Evolutionary conservation across 2,329 filamentous ascomycete species (phyloP), one percentile per base, ranked within the genome.

Genomic region (Trichoderma arundinaceum): DNA sequence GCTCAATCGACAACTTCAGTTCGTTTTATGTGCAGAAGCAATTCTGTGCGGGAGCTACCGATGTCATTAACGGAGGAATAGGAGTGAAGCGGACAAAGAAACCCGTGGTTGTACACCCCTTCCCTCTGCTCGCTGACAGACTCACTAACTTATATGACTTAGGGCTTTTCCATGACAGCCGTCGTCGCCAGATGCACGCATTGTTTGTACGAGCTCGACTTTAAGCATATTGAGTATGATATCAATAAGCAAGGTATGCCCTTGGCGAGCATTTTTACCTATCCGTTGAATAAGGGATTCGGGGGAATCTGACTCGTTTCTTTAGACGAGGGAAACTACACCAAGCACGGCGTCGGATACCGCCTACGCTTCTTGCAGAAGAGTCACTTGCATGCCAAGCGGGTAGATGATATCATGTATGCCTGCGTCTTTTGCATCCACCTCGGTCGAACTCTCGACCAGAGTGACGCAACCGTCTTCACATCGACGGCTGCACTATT

Each of bases 401-500:
- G 81, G 13, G 75, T 82, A 15, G 84, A 86, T 49, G 84, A 86
- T 67, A 78, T 83, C 59, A 72, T 84, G 51, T 87, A 85, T 69
- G 84, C 77, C 3, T 87, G 85, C 67, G 68, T 84, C 1, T 86
- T 87, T 70, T 87, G 85, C 71, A 75, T 85, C 4, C 78, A 82
- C 5, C 67, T 76, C 17, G 83, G 83, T 0, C 77, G 72, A n/a
- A 86, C 84, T 0, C 72, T 81, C 2, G 82, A 86, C 56, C 79
- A 83, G 64, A 83, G 82, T 69, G 85, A 87, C 54, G 81, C 84
- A 2, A 87, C 85, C 0, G 82, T 87, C 8, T 87, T 87, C 72
- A 83, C 85, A 71, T 82, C 74, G 52, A 81, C 84, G 54, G 81
- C 79, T 66, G 78, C 84, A 53, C 77, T 87, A 4, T 86, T 86